Evolutionary conservation across 495 filamentous ascomycete species (phyloP).

Genomic region (Glonium stellatum): DNA sequence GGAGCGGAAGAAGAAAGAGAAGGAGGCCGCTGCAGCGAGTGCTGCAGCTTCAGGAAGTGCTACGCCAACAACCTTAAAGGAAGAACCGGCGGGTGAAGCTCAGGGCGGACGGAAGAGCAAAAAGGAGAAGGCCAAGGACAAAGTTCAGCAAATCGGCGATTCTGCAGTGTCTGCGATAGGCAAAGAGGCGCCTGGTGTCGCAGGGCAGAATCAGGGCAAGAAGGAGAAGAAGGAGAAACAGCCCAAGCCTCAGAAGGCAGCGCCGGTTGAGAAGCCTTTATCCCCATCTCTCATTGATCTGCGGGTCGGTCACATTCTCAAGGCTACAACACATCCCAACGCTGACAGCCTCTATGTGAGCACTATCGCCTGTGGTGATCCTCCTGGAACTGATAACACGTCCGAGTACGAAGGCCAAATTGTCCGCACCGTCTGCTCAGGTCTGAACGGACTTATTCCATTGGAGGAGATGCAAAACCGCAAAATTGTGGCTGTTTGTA

Average conservation of each 20-base stretch:
- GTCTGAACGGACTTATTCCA: constrained; percentile 85
- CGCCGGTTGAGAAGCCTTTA: constrained; percentile 58
- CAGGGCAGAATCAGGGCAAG: constrained; percentile 56
- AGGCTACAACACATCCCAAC: constrained; percentile 89
- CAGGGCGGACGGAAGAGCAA: constrained; percentile 23
- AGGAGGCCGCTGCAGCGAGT: constrained; percentile 33
- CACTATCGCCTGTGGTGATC: constrained; percentile 92
- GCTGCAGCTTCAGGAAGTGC: constrained; percentile 23
- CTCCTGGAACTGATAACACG: constrained; percentile 78
- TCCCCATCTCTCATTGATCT: constrained; percentile 87
- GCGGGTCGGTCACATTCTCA: constrained; percentile 92
- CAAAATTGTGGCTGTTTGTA: constrained; percentile 91
- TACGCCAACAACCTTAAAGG: constrained; percentile 14
- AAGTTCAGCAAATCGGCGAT: constrained; percentile 27
- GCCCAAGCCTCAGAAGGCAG: constrained; percentile 57
- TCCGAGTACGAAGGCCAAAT: constrained; percentile 79
- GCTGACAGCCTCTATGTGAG: constrained; percentile 93
- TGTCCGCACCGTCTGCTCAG: constrained; percentile 91
- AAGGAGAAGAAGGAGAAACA: constrained; percentile 73
- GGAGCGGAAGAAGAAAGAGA: constrained; percentile 45
- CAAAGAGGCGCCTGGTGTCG: constrained; percentile 6
- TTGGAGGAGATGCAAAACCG: constrained; percentile 93
- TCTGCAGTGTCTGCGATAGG: constrained; percentile 29
- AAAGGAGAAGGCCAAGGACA: constrained; percentile 35
- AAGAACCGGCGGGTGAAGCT: constrained; percentile 8